Evolutionary conservation across 1,284 basidiomycete genomes (phyloP).

Genomic region (Ustilago shanxiensis): DNA sequence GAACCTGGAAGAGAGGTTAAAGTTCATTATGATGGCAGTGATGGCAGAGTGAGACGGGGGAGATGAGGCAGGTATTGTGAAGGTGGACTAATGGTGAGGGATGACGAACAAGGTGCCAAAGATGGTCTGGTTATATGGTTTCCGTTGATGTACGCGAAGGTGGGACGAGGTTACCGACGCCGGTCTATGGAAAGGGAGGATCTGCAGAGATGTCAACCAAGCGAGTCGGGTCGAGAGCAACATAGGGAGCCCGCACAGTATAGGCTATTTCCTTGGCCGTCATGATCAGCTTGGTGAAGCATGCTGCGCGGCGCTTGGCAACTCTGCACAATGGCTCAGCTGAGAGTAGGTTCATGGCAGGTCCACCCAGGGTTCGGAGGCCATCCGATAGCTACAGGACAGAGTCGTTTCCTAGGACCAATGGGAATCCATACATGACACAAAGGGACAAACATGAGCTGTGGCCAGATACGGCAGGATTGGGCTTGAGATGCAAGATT

Average conservation of each 20-base stretch:
- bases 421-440: background rate
- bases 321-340: background rate
- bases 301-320: slow-evolving; percentile 13
- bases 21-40: slow-evolving; percentile 5
- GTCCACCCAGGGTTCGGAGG: slow-evolving; percentile 1
- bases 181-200: background rate
- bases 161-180: background rate
- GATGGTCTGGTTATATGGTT: slow-evolving; percentile 28
- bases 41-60: background rate
- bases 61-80: background rate
- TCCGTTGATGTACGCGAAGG: background rate
- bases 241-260: background rate
- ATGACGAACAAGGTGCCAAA: slow-evolving; percentile 6
- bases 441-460: slow-evolving; percentile 10
- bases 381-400: background rate
- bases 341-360: background rate
- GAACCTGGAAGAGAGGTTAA: slow-evolving; percentile 38
- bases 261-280: background rate
- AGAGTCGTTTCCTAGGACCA: background rate
- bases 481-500: background rate
- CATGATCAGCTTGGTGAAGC: slow-evolving; percentile 36
- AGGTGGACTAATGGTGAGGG: background rate
- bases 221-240: slow-evolving; percentile 1
- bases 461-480: background rate
- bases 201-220: background rate